Base-by-base conservation (phyloP, 352 stramenopile species). In the Globisporangium cylindrosporum region DNA sequence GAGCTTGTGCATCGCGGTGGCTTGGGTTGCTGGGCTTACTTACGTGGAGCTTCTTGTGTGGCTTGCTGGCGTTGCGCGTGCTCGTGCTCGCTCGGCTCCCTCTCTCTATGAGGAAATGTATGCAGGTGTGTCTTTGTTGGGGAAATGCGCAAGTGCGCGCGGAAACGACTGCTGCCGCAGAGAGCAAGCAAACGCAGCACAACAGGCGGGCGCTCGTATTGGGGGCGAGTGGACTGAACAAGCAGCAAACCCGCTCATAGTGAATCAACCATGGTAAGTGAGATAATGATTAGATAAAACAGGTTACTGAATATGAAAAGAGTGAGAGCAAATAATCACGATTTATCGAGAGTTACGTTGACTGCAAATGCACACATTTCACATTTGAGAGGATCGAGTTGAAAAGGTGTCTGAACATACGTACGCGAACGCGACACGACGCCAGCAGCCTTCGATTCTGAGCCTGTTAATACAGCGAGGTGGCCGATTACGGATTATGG, bases 1-100 rank as follows among this genome's bases (percentile, higher is more conserved):
- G 68, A 93, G 78, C 68, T 81, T 78, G 62, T 75, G 75, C 81
- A 92, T 91, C 48, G 69, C 77, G 64, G 70, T 18, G 43, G 18
- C 18, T 22, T 22, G 15, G 15, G 4, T 48, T 14, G 3, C 4
- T 20, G 15, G 15, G 38, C 64, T 71, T 62, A 67, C 66, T 34
- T 62, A 4, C 62, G 49, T 58, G 32, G 32, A 10, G 32, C 59
- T 70, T 3, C 29, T 22, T 58, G 27, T 32, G n/a, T n/a, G 29
- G 32, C n/a, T 62, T 61, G 36, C 12, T 20, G 38, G 38, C 2
- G 38, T 46, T 46, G 38, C 38, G 12, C 14, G 43, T 22, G 8
- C n/a, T 25, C 12, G 38, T 15, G 38, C 38, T 20, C 49, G 8
- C 49, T 25, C 12, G n/a, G 8, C 49, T 55, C 20, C 2, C 49